phyloP scores from a whole-genome alignment of 176 grass and related monocot species.

The Rhynchospora pubera region DNA sequence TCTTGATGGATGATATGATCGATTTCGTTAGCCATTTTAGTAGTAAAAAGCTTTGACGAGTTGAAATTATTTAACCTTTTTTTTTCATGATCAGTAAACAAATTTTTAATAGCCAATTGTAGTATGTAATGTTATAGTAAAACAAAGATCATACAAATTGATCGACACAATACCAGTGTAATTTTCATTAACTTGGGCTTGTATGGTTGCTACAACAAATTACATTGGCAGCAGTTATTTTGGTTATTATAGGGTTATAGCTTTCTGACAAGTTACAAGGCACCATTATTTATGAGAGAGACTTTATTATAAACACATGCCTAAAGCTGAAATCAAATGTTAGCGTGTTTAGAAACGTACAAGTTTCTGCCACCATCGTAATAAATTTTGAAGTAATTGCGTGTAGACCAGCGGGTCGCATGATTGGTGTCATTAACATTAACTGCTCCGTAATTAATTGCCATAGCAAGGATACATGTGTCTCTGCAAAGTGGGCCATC shows the following conservation, averaged over 20 bases:
- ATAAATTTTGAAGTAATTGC: background rate
- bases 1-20: too few species aligned
- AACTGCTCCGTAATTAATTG: background rate
- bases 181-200: background rate
- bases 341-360: background rate
- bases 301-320: background rate
- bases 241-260: background rate
- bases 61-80: too few species aligned
- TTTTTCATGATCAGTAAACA: too few species aligned
- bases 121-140: too few species aligned
- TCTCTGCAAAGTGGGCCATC: constrained; percentile 7
- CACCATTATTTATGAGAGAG: background rate
- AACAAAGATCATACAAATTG: background rate
- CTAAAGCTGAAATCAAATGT: background rate
- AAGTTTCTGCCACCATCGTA: background rate
- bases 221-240: background rate
- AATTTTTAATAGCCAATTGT: too few species aligned
- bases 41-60: too few species aligned
- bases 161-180: background rate
- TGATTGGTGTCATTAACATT: constrained; percentile 13
- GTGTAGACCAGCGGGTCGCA: background rate
- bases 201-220: background rate
- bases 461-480: background rate
- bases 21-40: too few species aligned
- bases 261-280: background rate